phyloP scores from a whole-genome alignment of 768 basidiomycete species.

The Leucogyrophana mollusca region DNA sequence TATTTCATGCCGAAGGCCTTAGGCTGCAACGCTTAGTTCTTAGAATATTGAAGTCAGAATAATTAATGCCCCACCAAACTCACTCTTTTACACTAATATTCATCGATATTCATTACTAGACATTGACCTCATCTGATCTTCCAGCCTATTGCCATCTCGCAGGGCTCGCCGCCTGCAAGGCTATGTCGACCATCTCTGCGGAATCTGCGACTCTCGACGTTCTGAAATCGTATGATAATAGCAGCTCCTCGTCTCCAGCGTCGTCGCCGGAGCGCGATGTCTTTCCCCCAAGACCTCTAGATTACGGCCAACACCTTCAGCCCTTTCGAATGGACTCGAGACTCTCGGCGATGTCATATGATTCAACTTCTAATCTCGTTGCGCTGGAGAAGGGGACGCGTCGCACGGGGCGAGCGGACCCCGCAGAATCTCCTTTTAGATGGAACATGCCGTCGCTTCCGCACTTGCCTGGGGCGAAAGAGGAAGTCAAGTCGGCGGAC shows the following conservation, averaged over 20 bases:
- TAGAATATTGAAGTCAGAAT: background rate
- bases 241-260: background rate
- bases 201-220: slow-evolving; percentile 30
- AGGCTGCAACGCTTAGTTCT: background rate
- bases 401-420: slow-evolving; percentile 16
- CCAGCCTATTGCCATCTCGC: background rate
- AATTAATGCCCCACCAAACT: no score
- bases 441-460: slow-evolving; percentile 27
- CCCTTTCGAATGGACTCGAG: slow-evolving; percentile 17
- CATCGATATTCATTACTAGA: no score
- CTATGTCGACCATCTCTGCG: background rate
- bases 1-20: slow-evolving; percentile 13
- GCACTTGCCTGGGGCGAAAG: slow-evolving; percentile 13
- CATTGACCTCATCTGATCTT: no score
- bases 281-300: background rate
- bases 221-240: slow-evolving; percentile 21
- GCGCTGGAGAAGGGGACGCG: slow-evolving; percentile 10
- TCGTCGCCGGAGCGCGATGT: slow-evolving; percentile 1
- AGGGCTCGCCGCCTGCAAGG: background rate
- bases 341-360: slow-evolving; percentile 22
- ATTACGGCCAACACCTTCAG: background rate
- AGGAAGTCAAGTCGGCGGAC: background rate
- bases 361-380: slow-evolving; percentile 22
- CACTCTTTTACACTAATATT: no score
- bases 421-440: slow-evolving; percentile 25